Conservation (phyloP, 768 basidiomycete species). For the Hericium alpestre region DNA sequence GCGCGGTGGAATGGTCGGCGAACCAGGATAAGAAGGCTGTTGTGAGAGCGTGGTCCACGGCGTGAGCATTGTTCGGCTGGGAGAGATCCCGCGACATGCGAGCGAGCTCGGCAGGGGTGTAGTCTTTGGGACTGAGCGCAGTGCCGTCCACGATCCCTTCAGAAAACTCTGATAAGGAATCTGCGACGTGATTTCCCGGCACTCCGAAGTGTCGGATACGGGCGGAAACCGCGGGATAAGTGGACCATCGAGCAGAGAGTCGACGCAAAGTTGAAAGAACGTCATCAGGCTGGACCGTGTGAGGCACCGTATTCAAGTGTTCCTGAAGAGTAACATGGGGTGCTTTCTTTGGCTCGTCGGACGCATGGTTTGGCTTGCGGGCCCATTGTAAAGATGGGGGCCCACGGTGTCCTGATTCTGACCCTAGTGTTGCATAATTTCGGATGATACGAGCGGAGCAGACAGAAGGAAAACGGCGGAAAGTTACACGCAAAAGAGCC, state of each 20-base stretch:
- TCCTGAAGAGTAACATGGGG: too few species aligned
- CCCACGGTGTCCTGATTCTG: too few species aligned
- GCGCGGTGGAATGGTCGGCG: not conserved
- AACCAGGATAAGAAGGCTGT: constrained; percentile 47
- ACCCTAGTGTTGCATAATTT: not conserved
- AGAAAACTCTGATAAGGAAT: constrained; percentile 34
- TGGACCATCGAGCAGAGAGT: too few species aligned
- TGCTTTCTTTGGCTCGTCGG: too few species aligned
- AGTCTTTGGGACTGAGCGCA: constrained; percentile 16
- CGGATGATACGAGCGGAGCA: not conserved
- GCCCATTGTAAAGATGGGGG: too few species aligned
- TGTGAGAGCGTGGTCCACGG: constrained; percentile 40
- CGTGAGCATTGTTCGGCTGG: constrained; percentile 16
- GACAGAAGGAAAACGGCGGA: not conserved
- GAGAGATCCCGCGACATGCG: constrained; percentile 31
- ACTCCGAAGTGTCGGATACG: constrained; percentile 44
- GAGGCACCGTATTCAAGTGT: too few species aligned
- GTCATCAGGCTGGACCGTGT: too few species aligned
- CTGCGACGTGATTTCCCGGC: constrained; percentile 24
- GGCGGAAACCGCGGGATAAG: too few species aligned
- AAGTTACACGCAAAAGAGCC: not conserved
- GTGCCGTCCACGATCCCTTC: constrained; percentile 22
- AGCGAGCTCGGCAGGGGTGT: constrained; percentile 28
- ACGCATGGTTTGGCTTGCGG: too few species aligned
- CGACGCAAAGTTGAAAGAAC: too few species aligned